A percentile compares a stretch with the other conserved stretches of the same genome.
These are phyloP conservation scores for Trametes versicolor DNA, from an alignment of 1,284 basidiomycete genomes.

Conservation along the genomic window DNA sequence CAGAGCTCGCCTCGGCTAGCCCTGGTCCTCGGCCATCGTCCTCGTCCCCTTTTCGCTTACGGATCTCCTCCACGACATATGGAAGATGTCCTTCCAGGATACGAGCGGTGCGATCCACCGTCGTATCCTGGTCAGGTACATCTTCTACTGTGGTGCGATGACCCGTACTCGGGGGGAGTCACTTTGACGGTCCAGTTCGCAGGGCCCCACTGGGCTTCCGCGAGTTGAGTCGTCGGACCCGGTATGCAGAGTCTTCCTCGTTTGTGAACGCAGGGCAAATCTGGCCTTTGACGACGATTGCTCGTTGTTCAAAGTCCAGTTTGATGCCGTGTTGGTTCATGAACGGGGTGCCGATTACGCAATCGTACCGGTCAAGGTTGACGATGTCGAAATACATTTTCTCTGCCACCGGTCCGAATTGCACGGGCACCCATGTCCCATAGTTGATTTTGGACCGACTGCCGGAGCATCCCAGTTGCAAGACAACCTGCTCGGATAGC, in stretches of 20 bases:
- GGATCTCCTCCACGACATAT: background rate
- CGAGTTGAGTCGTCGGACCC: background rate
- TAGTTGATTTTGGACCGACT: constrained; percentile 39
- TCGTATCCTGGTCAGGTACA: background rate
- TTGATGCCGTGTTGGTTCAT: constrained; percentile 36
- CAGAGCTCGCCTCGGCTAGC: background rate
- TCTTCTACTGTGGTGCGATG: background rate
- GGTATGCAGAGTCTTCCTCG: background rate
- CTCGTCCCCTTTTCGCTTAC: background rate
- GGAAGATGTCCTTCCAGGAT: background rate
- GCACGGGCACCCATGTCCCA: constrained; percentile 21
- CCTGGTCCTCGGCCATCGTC: background rate
- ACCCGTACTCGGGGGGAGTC: background rate
- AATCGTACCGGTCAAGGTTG: constrained; percentile 45
- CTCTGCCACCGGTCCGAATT: background rate
- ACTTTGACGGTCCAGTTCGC: no score
- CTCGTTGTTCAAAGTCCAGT: constrained; percentile 38
- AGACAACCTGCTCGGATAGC: constrained; percentile 35
- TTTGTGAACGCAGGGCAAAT: constrained; percentile 5
- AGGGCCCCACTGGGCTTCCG: no score
- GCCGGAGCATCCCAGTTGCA: constrained; percentile 40
- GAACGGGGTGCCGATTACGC: constrained; percentile 44
- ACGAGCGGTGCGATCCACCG: background rate
- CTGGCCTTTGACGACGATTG: constrained; percentile 12
- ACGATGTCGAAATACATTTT: constrained; percentile 41